Conservation (phyloP, 2,329 filamentous ascomycete genomes). For the Claviceps sp. region DNA sequence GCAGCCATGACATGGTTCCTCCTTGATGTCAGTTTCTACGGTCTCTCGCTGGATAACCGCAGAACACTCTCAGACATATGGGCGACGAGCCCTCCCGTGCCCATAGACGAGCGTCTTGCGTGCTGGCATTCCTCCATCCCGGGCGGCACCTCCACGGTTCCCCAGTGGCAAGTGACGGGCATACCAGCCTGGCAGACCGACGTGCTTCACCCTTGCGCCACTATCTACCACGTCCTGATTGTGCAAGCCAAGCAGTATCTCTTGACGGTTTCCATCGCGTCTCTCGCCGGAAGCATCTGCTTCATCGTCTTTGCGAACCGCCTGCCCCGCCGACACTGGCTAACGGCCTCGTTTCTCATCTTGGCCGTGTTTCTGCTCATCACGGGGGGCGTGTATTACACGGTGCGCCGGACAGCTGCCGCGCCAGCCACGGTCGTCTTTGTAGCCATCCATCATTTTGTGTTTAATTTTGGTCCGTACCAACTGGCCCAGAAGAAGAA, state of each 20-base stretch:
- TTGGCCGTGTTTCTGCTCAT: slow-evolving; percentile 33
- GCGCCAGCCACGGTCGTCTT: slow-evolving; percentile 34
- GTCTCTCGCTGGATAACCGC: slow-evolving; percentile 33
- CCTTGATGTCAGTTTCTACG: slow-evolving; percentile 42
- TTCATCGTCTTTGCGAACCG: slow-evolving; percentile 35
- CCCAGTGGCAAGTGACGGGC: slow-evolving; percentile 24
- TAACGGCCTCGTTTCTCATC: slow-evolving; percentile 35
- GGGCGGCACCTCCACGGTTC: slow-evolving; percentile 30
- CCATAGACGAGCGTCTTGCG: slow-evolving; percentile 23
- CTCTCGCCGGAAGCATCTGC: slow-evolving; percentile 34
- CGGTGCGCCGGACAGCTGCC: slow-evolving; percentile 26
- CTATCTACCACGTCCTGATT: slow-evolving; percentile 37
- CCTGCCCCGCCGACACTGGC: slow-evolving; percentile 33
- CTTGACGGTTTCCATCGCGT: slow-evolving; percentile 36
- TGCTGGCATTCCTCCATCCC: slow-evolving; percentile 34
- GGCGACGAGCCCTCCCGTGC: slow-evolving; percentile 20
- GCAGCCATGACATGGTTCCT: slow-evolving; percentile 38
- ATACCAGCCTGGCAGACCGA: slow-evolving; percentile 38
- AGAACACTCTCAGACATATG: slow-evolving; percentile 24
- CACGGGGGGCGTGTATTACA: slow-evolving; percentile 37
- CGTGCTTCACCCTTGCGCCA: slow-evolving; percentile 32
- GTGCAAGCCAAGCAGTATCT: slow-evolving; percentile 40
- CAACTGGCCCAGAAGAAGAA: too few relatives aligned
- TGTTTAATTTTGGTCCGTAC: slow-evolving; percentile 39
- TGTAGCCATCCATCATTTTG: slow-evolving; percentile 39